These are phyloP conservation scores for Lasiosphaeria hispida DNA, from an alignment of 495 filamentous ascomycete genomes.

Conservation along the genomic window DNA sequence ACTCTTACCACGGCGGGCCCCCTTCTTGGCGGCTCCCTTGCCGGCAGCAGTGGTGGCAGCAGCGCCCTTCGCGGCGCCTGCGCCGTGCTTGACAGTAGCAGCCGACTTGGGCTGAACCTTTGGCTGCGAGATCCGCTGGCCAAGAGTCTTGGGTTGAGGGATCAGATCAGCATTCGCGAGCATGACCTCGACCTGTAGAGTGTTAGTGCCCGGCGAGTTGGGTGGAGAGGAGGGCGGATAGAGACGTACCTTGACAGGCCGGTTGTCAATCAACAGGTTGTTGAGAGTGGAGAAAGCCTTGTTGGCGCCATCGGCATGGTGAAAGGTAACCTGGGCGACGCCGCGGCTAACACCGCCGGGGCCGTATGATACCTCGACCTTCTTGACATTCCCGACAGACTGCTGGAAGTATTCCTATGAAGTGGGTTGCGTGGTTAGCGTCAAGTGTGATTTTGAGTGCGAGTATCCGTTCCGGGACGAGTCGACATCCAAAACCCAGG, in stretches of 20 bases:
- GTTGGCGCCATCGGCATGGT: slow-evolving; percentile 69
- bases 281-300: slow-evolving; percentile 81
- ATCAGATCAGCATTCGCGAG: slow-evolving; percentile 69
- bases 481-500: slow-evolving; percentile 20
- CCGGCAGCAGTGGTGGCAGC: slow-evolving; percentile 43
- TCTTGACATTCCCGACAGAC: slow-evolving; percentile 85
- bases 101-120: slow-evolving; percentile 85
- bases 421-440: slow-evolving; percentile 38
- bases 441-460: slow-evolving; percentile 19
- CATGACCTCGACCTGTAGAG: slow-evolving; percentile 77
- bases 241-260: slow-evolving; percentile 77
- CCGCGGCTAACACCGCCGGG: slow-evolving; percentile 89
- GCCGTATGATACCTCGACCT: slow-evolving; percentile 84
- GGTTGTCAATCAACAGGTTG: slow-evolving; percentile 81
- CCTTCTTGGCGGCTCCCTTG: slow-evolving; percentile 52
- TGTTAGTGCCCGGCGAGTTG: not conserved
- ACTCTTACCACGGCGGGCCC: slow-evolving; percentile 46
- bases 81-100: slow-evolving; percentile 61
- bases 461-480: slow-evolving; percentile 20
- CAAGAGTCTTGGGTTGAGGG: slow-evolving; percentile 68
- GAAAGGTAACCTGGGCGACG: slow-evolving; percentile 68
- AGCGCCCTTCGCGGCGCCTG: slow-evolving; percentile 31
- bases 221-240: too few species aligned
- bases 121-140: slow-evolving; percentile 76
- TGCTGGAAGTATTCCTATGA: slow-evolving; percentile 93